Evolutionary conservation across 2,329 filamentous ascomycete species (phyloP).

Genomic region (Pseudogymnoascus sp.): DNA sequence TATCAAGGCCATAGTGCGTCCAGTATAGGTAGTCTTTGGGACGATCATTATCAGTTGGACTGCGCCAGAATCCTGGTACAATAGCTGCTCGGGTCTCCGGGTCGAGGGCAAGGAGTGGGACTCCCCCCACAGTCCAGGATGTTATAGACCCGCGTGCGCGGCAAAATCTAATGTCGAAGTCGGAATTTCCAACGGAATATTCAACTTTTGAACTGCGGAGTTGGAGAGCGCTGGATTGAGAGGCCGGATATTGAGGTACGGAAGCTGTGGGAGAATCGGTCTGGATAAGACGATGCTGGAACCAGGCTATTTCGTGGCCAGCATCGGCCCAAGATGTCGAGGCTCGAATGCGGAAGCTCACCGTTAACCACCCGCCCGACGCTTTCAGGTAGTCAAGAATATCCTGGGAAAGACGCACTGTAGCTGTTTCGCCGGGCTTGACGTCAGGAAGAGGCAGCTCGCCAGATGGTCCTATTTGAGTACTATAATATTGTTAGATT

Average conservation of each 20-base stretch:
- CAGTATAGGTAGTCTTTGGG: slow-evolving; percentile 51
- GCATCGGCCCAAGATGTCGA: slow-evolving; percentile 45
- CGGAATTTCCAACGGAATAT: slow-evolving; percentile 28
- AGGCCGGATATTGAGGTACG: slow-evolving; percentile 20
- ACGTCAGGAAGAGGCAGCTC: slow-evolving; percentile 38
- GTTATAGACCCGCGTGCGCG: slow-evolving; percentile 39
- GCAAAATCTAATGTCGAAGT: slow-evolving; percentile 41
- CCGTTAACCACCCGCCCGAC: slow-evolving; percentile 40
- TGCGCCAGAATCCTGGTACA: slow-evolving; percentile 53
- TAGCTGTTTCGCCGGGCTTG: slow-evolving; percentile 34
- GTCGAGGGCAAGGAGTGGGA: slow-evolving; percentile 33
- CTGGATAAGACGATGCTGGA: slow-evolving; percentile 1
- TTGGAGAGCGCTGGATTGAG: slow-evolving; percentile 13
- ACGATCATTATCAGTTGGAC: slow-evolving; percentile 60
- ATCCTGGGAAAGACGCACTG: slow-evolving; percentile 31
- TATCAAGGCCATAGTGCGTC: slow-evolving; percentile 46
- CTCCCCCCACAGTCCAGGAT: slow-evolving; percentile 35
- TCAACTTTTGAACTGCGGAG: slow-evolving; percentile 21
- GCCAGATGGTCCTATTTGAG: slow-evolving; percentile 32
- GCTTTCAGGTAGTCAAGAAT: slow-evolving; percentile 16
- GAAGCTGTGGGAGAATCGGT: background rate
- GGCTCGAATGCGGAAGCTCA: slow-evolving; percentile 40
- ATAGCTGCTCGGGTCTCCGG: slow-evolving; percentile 35
- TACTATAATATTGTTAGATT: slow-evolving; percentile 16
- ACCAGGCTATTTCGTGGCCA: slow-evolving; percentile 51